A percentile compares a stretch with the other conserved stretches of the same genome.
phyloP scores from a whole-genome alignment of 1,284 basidiomycete genomes.

The Lentinula novae-zelandiae region DNA sequence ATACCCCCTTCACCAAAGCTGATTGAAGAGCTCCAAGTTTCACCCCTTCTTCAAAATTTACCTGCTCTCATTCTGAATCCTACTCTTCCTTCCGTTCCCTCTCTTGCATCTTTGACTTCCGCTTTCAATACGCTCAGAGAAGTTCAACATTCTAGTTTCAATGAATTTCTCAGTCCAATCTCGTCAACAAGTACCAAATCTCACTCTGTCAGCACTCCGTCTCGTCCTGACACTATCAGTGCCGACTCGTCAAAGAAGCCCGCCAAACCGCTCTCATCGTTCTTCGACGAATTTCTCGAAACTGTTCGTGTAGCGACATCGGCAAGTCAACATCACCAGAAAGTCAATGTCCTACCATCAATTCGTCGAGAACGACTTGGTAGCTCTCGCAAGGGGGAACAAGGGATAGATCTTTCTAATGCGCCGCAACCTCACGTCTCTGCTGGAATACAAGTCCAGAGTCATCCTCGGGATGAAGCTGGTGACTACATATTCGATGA shows the following conservation, averaged over 20 bases:
- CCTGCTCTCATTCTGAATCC: too few species aligned
- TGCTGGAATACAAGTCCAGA: neutral
- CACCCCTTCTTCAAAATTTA: neutral
- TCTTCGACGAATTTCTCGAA: conserved; percentile 12
- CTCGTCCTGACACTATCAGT: neutral
- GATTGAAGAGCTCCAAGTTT: neutral
- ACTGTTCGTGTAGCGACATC: conserved; percentile 7
- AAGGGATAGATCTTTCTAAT: neutral
- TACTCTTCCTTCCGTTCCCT: neutral
- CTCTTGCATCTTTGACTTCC: neutral
- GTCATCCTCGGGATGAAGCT: neutral
- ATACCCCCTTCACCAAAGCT: neutral
- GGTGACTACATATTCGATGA: neutral
- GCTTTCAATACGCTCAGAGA: neutral
- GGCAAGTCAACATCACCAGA: neutral
- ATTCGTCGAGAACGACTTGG: neutral
- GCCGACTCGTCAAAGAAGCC: neutral
- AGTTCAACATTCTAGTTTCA: neutral
- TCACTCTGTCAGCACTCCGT: neutral
- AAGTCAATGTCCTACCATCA: neutral
- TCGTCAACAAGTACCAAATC: neutral
- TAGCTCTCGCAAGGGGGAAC: neutral
- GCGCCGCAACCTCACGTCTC: neutral
- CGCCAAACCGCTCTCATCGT: conserved; percentile 11
- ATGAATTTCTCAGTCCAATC: neutral